phyloP scores from a whole-genome alignment of 768 basidiomycete genomes.

The Saitozyma sp. region DNA sequence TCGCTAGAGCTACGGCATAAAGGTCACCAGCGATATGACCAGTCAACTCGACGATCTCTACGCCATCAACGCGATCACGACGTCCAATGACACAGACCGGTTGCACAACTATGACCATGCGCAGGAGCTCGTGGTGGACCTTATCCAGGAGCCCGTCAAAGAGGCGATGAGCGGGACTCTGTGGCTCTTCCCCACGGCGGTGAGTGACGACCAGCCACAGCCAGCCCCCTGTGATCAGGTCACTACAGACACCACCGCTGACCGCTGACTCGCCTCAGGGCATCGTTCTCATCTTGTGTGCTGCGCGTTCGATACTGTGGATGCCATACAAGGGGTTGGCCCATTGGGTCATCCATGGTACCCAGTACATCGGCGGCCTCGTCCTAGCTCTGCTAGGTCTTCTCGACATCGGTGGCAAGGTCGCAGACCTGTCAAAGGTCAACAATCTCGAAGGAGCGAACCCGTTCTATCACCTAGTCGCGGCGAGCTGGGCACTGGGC shows the following conservation, averaged over 20 bases:
- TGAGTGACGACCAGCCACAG: too few species aligned
- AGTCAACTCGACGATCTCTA: conserved; percentile 19
- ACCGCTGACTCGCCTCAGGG: too few species aligned
- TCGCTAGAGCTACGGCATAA: conserved; percentile 33
- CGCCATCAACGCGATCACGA: conserved; percentile 26
- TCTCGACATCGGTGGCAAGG: conserved; percentile 30
- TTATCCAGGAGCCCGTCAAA: conserved; percentile 25
- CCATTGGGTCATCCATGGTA: conserved; percentile 23
- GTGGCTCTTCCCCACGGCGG: conserved; percentile 43
- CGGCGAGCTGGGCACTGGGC: conserved; percentile 2
- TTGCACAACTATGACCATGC: conserved; percentile 11
- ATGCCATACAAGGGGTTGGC: conserved; percentile 12
- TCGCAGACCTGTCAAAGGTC: neutral
- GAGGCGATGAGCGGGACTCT: conserved; percentile 28
- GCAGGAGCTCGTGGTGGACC: conserved; percentile 9
- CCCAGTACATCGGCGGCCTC: conserved; percentile 19
- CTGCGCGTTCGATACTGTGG: conserved; percentile 33
- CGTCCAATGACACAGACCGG: conserved; percentile 5
- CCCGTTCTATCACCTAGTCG: conserved; percentile 17
- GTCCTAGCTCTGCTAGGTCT: conserved; percentile 24
- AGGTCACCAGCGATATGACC: conserved; percentile 16
- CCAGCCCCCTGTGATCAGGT: too few species aligned
- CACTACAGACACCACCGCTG: too few species aligned
- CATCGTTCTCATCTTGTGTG: conserved; percentile 15
- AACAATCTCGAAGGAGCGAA: conserved; percentile 13